These are phyloP conservation scores for Amylocystis lapponica DNA, from an alignment of 768 basidiomycete genomes.

Conservation along the genomic window DNA sequence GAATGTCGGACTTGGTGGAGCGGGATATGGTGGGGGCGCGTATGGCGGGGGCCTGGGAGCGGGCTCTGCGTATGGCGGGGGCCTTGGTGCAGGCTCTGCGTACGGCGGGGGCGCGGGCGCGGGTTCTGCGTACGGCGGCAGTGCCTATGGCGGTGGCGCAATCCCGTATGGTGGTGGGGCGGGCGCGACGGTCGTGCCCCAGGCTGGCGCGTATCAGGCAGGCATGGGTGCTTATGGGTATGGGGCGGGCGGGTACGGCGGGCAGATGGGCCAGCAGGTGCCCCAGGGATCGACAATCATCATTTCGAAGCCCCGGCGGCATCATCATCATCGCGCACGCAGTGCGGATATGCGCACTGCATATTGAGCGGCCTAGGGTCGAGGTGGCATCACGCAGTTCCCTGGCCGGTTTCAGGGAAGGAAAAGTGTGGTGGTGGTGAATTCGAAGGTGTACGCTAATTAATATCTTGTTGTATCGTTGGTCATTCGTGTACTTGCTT, in stretches of 20 bases:
- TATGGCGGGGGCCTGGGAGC: not conserved
- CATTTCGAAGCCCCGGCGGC: conserved; percentile 8
- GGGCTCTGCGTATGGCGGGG: not conserved
- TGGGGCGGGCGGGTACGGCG: conserved; percentile 2
- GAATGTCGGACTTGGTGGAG: not conserved
- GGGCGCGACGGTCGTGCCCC: not conserved
- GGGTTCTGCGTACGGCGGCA: too few species aligned
- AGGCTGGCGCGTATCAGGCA: not conserved
- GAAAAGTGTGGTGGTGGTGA: too few species aligned
- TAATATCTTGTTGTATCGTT: too few species aligned
- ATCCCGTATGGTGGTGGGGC: too few species aligned
- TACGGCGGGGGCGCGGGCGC: too few species aligned
- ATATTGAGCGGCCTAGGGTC: too few species aligned
- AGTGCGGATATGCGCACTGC: conserved; percentile 1
- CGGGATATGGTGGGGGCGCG: not conserved
- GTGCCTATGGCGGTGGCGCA: too few species aligned
- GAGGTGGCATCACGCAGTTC: too few species aligned
- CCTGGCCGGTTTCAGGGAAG: too few species aligned
- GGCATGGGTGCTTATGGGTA: not conserved
- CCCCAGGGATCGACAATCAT: conserved; percentile 21
- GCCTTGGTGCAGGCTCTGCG: not conserved
- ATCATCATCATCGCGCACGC: conserved; percentile 11
- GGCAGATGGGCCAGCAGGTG: conserved; percentile 6
- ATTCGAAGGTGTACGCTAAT: too few species aligned
- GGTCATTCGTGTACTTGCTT: too few species aligned